Evolutionary conservation across 1,139 yeast species (phyloP).

Genomic region (Kodamaea ohmeri): DNA sequence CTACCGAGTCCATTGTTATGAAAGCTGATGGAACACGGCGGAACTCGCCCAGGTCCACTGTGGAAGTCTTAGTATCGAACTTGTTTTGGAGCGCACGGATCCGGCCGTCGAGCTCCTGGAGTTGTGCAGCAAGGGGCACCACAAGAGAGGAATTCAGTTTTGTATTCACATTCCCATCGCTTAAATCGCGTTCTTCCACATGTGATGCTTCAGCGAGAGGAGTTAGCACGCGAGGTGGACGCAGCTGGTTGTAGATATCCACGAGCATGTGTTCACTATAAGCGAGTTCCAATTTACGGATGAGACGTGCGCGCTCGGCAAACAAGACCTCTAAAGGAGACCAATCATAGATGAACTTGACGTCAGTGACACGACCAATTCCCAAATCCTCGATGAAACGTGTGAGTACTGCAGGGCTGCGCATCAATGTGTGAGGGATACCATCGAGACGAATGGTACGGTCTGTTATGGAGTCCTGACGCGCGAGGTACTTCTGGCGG

Average conservation of each 20-base stretch:
- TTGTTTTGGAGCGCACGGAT: constrained; percentile 31
- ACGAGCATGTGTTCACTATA: constrained; percentile 46
- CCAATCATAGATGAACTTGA: constrained; percentile 58
- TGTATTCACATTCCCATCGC: too few relatives aligned
- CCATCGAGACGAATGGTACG: constrained; percentile 47
- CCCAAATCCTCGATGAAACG: constrained; percentile 59
- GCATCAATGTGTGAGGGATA: constrained; percentile 45
- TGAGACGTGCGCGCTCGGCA: constrained; percentile 29
- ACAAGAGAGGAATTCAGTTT: too few relatives aligned
- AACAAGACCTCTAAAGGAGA: constrained; percentile 44
- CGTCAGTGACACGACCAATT: constrained; percentile 56
- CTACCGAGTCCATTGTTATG: constrained; percentile 80
- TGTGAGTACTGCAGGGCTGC: constrained; percentile 42
- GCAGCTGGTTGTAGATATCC: constrained; percentile 33
- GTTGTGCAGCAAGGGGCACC: constrained; percentile 24
- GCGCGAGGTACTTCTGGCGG: constrained; percentile 43
- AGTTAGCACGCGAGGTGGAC: constrained; percentile 29
- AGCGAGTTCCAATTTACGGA: constrained; percentile 42
- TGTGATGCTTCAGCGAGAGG: not conserved
- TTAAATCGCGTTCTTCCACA: too few relatives aligned
- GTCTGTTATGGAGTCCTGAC: constrained; percentile 45
- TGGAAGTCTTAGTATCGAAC: constrained; percentile 27
- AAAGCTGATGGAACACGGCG: constrained; percentile 64
- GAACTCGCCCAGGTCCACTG: constrained; percentile 30
- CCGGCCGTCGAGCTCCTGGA: constrained; percentile 27